phyloP scores from a whole-genome alignment of 805 yeast species.

The Metahyphopichia silvanorum region DNA sequence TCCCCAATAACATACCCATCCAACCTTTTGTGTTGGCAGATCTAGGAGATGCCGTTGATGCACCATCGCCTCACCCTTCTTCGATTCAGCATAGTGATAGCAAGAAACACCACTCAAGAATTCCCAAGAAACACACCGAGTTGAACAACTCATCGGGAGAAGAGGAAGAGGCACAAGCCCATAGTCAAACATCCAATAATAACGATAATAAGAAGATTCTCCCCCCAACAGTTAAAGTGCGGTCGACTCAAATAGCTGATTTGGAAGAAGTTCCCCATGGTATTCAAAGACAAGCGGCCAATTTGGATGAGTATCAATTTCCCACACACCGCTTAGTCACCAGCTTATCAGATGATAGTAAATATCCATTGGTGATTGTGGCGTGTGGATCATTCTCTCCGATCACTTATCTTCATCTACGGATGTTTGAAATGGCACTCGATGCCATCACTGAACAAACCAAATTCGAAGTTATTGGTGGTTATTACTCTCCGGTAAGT shows the following conservation, averaged over 20 bases:
- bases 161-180: constrained; percentile 20
- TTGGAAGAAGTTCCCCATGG: constrained; percentile 97
- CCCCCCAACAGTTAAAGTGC: constrained; percentile 44
- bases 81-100: constrained; percentile 2
- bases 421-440: constrained; percentile 99
- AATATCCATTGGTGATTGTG: constrained; percentile 87
- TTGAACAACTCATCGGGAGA: constrained; percentile 44
- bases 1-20: constrained; percentile 74
- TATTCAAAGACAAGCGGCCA: constrained; percentile 79
- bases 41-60: constrained; percentile 65
- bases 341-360: constrained; percentile 65
- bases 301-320: constrained; percentile 65
- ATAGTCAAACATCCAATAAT: neutral
- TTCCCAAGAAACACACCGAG: constrained; percentile 57
- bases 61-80: constrained; percentile 39
- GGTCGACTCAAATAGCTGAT: constrained; percentile 75
- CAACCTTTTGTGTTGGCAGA: constrained; percentile 79
- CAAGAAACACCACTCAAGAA: constrained; percentile 26
- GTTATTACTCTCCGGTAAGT: constrained; percentile 91
- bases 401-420: constrained; percentile 85
- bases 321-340: constrained; percentile 85
- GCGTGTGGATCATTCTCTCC: constrained; percentile 99
- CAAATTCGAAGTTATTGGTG: constrained; percentile 92
- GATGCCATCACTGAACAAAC: constrained; percentile 91
- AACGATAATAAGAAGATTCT: constrained; percentile 13